Base-by-base conservation (phyloP, 192 early-diverging fungal genomes). In the Chytriomyces sp. region DNA sequence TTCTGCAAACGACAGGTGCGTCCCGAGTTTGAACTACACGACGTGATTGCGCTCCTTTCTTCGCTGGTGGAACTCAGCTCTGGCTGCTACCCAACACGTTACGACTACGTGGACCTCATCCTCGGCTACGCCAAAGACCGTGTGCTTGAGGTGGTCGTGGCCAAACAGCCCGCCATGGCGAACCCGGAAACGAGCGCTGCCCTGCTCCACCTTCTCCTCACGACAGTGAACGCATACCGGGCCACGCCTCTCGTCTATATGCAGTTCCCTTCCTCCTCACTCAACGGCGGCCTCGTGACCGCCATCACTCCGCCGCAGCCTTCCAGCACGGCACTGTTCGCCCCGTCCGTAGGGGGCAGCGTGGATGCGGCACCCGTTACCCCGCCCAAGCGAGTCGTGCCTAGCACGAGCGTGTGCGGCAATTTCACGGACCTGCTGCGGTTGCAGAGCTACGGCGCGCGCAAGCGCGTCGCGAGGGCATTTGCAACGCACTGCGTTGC, bases 11-110 rank as follows among this genome's bases (percentile, higher is more conserved):
- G 52, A 10, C 76, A 94, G 87, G 90, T 89, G 49, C 90, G 97
- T 14, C 94, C 94, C 2, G 96, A 99, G 77, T 88, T 99, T 6
- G 86, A 91, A 5, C 90, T 97, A 37, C 92, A 95, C 69, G 96
- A 99, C 65, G 85, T 97, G 7, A 91, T 93, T 40, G 93, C 94
- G 0, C 83, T 99, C 36, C 80, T 96, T 36, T 89, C 90, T 17
- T 93, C 94, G 5, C 82, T 98, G 70, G 85, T 91, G 44, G 92
- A 94, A 44, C 77, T 99, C 40, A 94, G 95, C 34, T 78, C 98
- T 10, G 92, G 93, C 54, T 97, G 93, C 60, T 94, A 94, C 58
- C 97, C 97, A 5, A 90, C 92, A 17, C 88, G 88, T 40, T 74
- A 93, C 41, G 90, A 89, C 39, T 93, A 95, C 55, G 93, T 97